Evolutionary conservation across 441 rosid species (phyloP), one percentile per base, ranked within the genome.

Genomic region (Corymbia calophylla): DNA sequence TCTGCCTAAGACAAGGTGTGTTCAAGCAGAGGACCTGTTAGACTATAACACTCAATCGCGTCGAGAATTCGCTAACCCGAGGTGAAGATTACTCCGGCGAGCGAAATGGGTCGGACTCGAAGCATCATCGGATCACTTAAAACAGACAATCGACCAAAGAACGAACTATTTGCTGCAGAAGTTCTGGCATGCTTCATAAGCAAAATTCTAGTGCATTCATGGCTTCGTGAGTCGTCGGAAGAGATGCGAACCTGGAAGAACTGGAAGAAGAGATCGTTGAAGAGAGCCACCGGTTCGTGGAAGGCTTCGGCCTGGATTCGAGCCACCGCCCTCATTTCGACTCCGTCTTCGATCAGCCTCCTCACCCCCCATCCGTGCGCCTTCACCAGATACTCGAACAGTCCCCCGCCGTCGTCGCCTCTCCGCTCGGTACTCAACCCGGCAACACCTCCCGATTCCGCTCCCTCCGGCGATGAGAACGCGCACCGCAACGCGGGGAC

Each of bases 301-400:
- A 97, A 97, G 70, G 99, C 99, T 87, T 97, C 95, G 10, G 98
- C 98, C 85, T 97, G 99, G 89, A 97, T 92, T 6, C 88, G 91
- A 92, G 96, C 94, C 55, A 94, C 99, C 89, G 93, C 93, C 91
- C 92, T 93, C 82, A 95, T 94, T 90, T 96, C 98, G 17, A 60
- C 87, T 21, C 88, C 93, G 89, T 93, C 92, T 49, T 53, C 92
- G 54, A 82, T 93, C 94, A 97, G 77, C 73, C 95, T 93, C 92
- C 98, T 93, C 49, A 94, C 98, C 17, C 89, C 92, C 99, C 99
- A 97, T 9, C 98, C 99, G 87, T 92, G 90, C 25, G 94, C 95
- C 88, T 90, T 92, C 51, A 90, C 95, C 93, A 96, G 54, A 84
- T 92, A 90, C 73, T 86, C 90, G 53, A 25, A 80, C 60, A 3